Percentiles rank a stretch among this genome's conserved stretches.
Conservation (phyloP, 1,284 basidiomycete genomes). For the Apiotrichum mycotoxinovorans region DNA sequence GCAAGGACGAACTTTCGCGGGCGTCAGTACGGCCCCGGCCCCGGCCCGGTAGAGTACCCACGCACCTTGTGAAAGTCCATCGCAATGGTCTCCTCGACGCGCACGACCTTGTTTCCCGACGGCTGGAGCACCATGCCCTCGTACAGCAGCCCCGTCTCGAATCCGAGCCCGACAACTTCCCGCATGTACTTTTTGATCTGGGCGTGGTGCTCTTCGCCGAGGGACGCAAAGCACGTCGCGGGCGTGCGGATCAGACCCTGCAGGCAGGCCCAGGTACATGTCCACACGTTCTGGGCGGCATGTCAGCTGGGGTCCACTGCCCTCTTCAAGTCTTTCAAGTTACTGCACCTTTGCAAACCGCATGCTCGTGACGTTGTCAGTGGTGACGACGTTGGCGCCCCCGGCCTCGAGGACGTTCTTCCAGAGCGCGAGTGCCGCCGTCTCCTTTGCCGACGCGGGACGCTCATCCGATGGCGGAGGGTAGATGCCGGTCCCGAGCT, state of each 20-base stretch:
- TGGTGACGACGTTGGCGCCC: slow-evolving; percentile 21
- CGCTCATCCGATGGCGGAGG: slow-evolving; percentile 25
- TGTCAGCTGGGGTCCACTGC: not conserved
- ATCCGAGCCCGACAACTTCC: slow-evolving; percentile 40
- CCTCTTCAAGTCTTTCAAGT: not conserved
- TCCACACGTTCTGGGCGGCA: slow-evolving; percentile 43
- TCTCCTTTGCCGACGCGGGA: slow-evolving; percentile 17
- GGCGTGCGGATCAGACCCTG: slow-evolving; percentile 39
- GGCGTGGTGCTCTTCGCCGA: slow-evolving; percentile 21
- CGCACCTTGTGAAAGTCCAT: slow-evolving; percentile 14
- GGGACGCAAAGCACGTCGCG: slow-evolving; percentile 25
- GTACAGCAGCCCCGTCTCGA: slow-evolving; percentile 35
- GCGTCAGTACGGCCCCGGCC: slow-evolving; percentile 2
- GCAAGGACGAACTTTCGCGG: slow-evolving; percentile 7
- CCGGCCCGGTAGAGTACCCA: no score
- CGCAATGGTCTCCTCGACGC: slow-evolving; percentile 16
- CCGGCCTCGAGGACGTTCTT: slow-evolving; percentile 24
- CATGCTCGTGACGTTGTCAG: slow-evolving; percentile 32
- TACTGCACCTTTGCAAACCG: slow-evolving; percentile 34
- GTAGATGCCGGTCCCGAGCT: slow-evolving; percentile 37
- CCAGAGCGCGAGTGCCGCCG: slow-evolving; percentile 26
- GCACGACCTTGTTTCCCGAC: slow-evolving; percentile 18
- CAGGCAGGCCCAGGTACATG: slow-evolving; percentile 39
- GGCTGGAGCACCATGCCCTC: slow-evolving; percentile 38
- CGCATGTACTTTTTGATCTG: slow-evolving; percentile 38